Evolutionary conservation across 257 asterid genomes (phyloP).

Genomic region (Verbena officinalis): DNA sequence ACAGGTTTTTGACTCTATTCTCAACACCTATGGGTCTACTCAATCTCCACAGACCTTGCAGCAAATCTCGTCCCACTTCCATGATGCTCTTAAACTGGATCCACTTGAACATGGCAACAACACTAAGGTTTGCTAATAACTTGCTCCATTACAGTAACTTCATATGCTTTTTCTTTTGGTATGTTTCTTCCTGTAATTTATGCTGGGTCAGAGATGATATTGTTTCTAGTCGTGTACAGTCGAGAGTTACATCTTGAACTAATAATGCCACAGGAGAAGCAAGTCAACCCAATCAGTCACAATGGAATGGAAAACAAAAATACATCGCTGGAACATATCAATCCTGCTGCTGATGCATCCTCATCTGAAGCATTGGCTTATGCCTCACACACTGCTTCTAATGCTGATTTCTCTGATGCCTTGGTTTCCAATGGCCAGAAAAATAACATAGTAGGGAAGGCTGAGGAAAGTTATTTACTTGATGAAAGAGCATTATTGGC

Average conservation of each 20-base stretch:
- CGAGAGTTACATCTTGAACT: conserved; percentile 24
- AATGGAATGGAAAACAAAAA: conserved; percentile 46
- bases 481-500: conserved; percentile 87
- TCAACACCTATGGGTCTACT: conserved; percentile 42
- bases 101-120: conserved; percentile 44
- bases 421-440: conserved; percentile 47
- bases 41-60: conserved; percentile 63
- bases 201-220: conserved; percentile 9
- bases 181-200: conserved; percentile 2
- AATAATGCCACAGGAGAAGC: conserved; percentile 50
- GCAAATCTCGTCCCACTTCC: conserved; percentile 69
- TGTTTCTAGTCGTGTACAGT: conserved; percentile 19
- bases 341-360: conserved; percentile 37
- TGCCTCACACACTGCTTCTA: conserved; percentile 36
- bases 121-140: conserved; percentile 49
- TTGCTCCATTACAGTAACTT: conserved; percentile 6
- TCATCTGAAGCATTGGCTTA: conserved; percentile 46
- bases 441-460: conserved; percentile 41
- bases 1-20: conserved; percentile 48
- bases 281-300: conserved; percentile 40
- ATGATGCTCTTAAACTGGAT: conserved; percentile 57
- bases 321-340: conserved; percentile 40
- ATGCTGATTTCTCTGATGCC: conserved; percentile 44
- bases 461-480: conserved; percentile 55
- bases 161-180: conserved; percentile 14